Evolutionary conservation across 106 monocot genomes (phyloP), one percentile per base, ranked within the genome.

Genomic region (Apostasia ramifera): DNA sequence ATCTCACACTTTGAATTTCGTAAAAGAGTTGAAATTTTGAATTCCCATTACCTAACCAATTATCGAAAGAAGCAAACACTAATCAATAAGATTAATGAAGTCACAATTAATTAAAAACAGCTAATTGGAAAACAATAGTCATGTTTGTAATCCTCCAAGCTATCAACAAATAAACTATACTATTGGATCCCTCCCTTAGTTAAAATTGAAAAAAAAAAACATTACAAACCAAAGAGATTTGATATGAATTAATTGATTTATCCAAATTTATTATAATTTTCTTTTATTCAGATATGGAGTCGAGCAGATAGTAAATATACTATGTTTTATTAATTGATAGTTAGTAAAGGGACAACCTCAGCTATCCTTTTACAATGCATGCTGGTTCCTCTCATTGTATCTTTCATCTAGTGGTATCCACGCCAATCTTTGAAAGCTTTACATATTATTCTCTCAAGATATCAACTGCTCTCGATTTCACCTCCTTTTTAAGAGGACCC

Each of bases 121-220:
- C 45, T 1, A 58, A 75, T 67, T 75, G 47, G 46, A 67, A 68
- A 67, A 40, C 44, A 75, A 67, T 68, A 58, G 66, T 67, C 75
- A 75, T 75, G 48, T n/a, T 51, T 67, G 57, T 75, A 67, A 67
- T 75, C 75, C 56, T 67, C 15, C 8, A 75, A 67, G 1, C 8
- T 63, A 26, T 43, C 62, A 63, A 63, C 40, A 63, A 63, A 63
- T 1, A 12, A 63, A 63, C 8, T 41, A 63, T 63, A 0, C 38
- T 43, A 63, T 67, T 67, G 50, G 50, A 67, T 67, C 48, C 6
- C 40, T 53, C 10, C 2, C 65, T 64, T 66, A 53, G 53, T 73
- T 43, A 66, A 64, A 73, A 73, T 73, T 64, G 61, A 52, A 48
- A 73, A 73, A 73, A 73, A 66, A 73, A 65, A 50, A 15, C 59